Evolutionary conservation across 2,329 filamentous ascomycete genomes (phyloP).

Genomic region (Aspergillus sp.): DNA sequence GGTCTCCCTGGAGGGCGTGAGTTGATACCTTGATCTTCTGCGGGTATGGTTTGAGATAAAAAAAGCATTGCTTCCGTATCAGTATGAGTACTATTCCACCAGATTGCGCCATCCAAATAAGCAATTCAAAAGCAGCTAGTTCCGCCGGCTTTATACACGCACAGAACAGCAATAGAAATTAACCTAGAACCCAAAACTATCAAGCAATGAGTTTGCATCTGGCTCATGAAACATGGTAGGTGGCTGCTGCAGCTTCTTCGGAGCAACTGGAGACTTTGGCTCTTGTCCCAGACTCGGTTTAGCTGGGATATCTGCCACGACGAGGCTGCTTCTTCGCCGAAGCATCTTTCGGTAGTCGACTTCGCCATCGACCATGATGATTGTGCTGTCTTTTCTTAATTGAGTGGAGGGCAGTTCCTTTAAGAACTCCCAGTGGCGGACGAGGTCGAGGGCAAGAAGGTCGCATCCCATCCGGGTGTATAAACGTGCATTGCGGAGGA

Average conservation of each 20-base stretch:
- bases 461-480: conserved; percentile 95
- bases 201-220: conserved; percentile 83
- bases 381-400: conserved; percentile 44
- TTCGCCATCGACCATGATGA: conserved; percentile 33
- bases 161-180: neutral
- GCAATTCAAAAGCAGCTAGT: neutral
- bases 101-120: neutral
- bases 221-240: conserved; percentile 89
- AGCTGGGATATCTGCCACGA: conserved; percentile 70
- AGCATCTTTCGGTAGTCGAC: conserved; percentile 71
- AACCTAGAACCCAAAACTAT: conserved; percentile 84
- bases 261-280: conserved; percentile 37
- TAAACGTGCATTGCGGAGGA: conserved; percentile 80
- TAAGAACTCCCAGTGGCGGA: conserved; percentile 57
- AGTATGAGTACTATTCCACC: neutral
- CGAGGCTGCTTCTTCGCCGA: conserved; percentile 73
- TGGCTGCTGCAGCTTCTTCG: conserved; percentile 58
- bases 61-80: neutral
- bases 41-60: neutral
- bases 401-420: conserved; percentile 25
- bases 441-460: conserved; percentile 81
- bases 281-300: conserved; percentile 50
- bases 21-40: neutral
- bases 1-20: neutral
- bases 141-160: neutral